Evolutionary conservation across 2,329 filamentous ascomycete species (phyloP).

Genomic region (Proliferodiscus dingleyae): DNA sequence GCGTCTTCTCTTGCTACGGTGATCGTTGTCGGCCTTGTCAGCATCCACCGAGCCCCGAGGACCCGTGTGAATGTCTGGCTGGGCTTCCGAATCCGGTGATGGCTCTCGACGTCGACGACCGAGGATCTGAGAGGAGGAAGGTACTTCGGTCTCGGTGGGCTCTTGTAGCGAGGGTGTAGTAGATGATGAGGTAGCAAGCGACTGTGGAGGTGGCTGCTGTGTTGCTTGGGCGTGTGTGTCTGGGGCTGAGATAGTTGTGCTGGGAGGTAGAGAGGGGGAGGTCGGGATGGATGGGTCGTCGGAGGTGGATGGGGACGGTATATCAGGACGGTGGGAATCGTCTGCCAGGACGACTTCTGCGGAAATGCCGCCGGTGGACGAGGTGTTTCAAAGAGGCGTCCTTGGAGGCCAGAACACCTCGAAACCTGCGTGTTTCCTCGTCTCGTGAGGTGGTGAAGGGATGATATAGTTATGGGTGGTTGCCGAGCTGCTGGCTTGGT

Average conservation of each 20-base stretch:
- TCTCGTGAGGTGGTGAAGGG: background rate
- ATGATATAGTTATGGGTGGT: background rate
- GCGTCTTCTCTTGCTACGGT: conserved; percentile 55
- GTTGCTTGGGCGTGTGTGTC: conserved; percentile 19
- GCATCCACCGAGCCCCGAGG: conserved; percentile 20
- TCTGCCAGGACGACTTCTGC: conserved; percentile 68
- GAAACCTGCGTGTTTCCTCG: conserved; percentile 10
- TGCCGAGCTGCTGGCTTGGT: background rate
- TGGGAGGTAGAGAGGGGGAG: conserved; percentile 44
- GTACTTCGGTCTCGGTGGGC: conserved; percentile 32
- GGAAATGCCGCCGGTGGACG: conserved; percentile 39
- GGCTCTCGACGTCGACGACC: conserved; percentile 51
- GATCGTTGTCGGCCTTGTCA: conserved; percentile 19
- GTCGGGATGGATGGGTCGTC: conserved; percentile 60
- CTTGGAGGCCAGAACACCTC: conserved; percentile 9
- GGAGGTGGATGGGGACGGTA: conserved; percentile 58
- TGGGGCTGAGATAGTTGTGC: conserved; percentile 42
- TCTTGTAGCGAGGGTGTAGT: conserved; percentile 21
- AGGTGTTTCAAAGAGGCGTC: conserved; percentile 9
- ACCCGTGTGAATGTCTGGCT: conserved; percentile 28
- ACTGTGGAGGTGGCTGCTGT: background rate
- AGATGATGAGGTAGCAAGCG: conserved; percentile 20
- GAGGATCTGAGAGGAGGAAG: conserved; percentile 38
- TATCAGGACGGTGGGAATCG: conserved; percentile 49
- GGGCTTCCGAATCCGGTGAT: conserved; percentile 36